Evolutionary conservation across 2,329 filamentous ascomycete genomes (phyloP), one percentile per base, ranked within the genome.

Genomic region (Phaeosphaeriaceae sp.): DNA sequence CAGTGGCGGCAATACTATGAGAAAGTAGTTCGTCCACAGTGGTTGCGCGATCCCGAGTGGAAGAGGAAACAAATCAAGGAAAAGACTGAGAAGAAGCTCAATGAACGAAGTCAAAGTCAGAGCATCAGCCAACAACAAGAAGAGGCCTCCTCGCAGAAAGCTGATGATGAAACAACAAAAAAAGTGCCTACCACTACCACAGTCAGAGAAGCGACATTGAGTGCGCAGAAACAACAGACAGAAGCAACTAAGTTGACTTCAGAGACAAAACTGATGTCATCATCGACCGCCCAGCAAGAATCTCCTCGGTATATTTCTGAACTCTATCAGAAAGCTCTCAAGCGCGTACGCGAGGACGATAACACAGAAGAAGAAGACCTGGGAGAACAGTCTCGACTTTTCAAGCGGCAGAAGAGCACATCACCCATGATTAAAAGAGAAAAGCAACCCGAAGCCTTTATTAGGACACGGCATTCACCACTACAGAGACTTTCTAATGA

Each of bases 1-100:
- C 61, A 71, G 35, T 73, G 69, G 68, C 59, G 52, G 41, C 63
- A 71, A 42, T 73, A 70, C 42, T 72, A 66, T 15, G 67, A 71
- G 29, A 68, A 68, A 36, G 59, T 67, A 3, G 68, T 73, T 9
- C 52, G 51, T 18, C 69, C 68, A 6, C 63, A 68, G 29, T 73
- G 68, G 68, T 29, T 59, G 15, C 45, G 46, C 9, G 70, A 72
- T 47, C 48, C 63, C 3, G 34, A 30, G 1, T 54, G 35, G 32
- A 70, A 70, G 47, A 61, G 58, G 30, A 40, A 61, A 9, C 37
- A 48, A n/a, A 62, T 71, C 8, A 61, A 41, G 29, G 48, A 50
- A 36, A 58, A 48, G 33, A 51, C 67, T 2, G 44, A 54, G 8
- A 30, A 59, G n/a, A 58, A 52, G 30, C 17, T 46, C 16, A 41